Base-by-base conservation (phyloP, 257 asterid genomes). In the Linderniella brevidens region DNA sequence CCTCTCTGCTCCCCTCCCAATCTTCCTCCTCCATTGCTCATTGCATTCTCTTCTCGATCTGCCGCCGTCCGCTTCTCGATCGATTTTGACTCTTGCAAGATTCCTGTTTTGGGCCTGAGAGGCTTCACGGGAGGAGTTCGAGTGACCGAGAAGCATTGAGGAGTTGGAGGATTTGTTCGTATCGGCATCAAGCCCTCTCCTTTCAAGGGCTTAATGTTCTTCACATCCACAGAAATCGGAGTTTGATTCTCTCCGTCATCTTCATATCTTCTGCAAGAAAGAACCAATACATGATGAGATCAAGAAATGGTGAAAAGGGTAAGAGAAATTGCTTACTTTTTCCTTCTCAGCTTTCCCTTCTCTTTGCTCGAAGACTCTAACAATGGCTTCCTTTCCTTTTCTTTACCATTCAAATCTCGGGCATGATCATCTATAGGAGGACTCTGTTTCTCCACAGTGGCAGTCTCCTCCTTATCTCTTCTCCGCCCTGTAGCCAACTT, bases 151-250 rank as follows among this genome's bases (percentile, higher is more conserved):
- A 90, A 85, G 64, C 95, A 76, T 35, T 90, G 99, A 13, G 96
- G 99, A 36, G 99, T 82, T 0, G 99, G 99, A 59, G 99, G 99
- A 55, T 63, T 62, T 3, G 93, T 90, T 46, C 96, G 77, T 37
- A 90, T 86, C 13, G 73, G 74, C 35, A 62, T 39, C 65, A 61
- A 56, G 29, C 56, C 60, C 14, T 58, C 45, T 11, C 46, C 58
- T n/a, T 63, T 75, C 53, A 48, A 60, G 32, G 48, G 43, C 67
- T 70, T 79, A 14, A 64, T 64, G 64, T 54, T 69, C 64, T 68
- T 78, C 64, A 73, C 63, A 57, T 84, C 70, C 49, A 81, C 55
- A 16, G 72, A 25, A 25, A 77, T 52, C 11, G 93, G 99, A 42
- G 76, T 77, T 74, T 25, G 32, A 25, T 90, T 85, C 72, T 90